Evolutionary conservation across 768 basidiomycete genomes (phyloP).

Genomic region (Roridomyces roridus): DNA sequence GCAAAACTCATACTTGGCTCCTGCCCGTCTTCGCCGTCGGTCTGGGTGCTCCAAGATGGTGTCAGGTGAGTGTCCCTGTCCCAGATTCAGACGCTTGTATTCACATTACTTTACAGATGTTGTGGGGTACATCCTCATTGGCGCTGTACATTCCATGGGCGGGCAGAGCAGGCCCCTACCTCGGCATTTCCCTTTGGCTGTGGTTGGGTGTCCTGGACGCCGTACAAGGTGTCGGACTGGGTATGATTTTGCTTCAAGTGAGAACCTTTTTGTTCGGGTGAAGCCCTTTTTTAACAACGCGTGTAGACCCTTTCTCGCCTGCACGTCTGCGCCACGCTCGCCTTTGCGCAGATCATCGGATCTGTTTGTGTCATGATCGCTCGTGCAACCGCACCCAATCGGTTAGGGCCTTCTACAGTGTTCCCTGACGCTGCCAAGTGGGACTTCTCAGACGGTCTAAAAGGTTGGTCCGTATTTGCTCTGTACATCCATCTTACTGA

Average conservation of each 20-base stretch:
- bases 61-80: constrained; percentile 62
- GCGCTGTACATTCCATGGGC: constrained; percentile 96
- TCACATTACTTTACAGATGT: constrained; percentile 56
- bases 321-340: constrained; percentile 93
- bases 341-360: constrained; percentile 89
- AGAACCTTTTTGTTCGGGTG: constrained; percentile 28
- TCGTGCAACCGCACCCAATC: constrained; percentile 87
- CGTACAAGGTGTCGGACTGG: constrained; percentile 92
- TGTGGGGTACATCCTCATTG: constrained; percentile 95
- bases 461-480: constrained; percentile 44
- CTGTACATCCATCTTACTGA: neutral
- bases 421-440: constrained; percentile 93
- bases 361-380: constrained; percentile 92
- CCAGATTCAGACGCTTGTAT: neutral
- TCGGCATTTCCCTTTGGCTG: constrained; percentile 89
- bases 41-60: constrained; percentile 93
- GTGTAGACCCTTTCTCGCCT: constrained; percentile 83
- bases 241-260: constrained; percentile 86
- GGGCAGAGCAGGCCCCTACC: constrained; percentile 82
- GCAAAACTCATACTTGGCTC: constrained; percentile 95
- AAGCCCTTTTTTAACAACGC: constrained; percentile 28
- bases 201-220: constrained; percentile 97
- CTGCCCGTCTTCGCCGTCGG: constrained; percentile 95
- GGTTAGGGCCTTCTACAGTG: constrained; percentile 87
- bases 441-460: constrained; percentile 79